These are phyloP conservation scores for Botrytis pseudocinerea DNA, from an alignment of 2,329 filamentous ascomycete genomes.

Conservation along the genomic window DNA sequence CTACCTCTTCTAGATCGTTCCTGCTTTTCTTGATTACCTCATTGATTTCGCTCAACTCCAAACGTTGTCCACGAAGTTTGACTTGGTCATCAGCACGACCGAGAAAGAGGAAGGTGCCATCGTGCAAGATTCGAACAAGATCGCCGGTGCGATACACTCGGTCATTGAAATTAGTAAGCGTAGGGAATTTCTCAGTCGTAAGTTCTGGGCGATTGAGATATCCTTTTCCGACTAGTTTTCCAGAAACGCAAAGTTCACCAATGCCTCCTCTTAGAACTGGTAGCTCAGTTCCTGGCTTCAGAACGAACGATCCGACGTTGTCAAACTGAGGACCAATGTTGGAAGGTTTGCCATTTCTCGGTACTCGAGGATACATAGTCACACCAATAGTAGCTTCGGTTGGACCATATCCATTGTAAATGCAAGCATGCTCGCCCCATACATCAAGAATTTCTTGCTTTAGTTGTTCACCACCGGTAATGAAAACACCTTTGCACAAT, in stretches of 20 bases:
- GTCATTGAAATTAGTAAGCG: slow-evolving; percentile 55
- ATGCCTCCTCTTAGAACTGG: slow-evolving; percentile 77
- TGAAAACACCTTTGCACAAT: slow-evolving; percentile 81
- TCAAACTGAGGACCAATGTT: slow-evolving; percentile 87
- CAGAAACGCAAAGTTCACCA: slow-evolving; percentile 86
- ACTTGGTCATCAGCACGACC: slow-evolving; percentile 89
- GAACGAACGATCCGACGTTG: slow-evolving; percentile 82
- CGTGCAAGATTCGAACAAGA: slow-evolving; percentile 75
- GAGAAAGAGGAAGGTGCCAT: slow-evolving; percentile 83
- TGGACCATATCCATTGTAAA: slow-evolving; percentile 91
- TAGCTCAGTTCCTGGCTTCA: slow-evolving; percentile 65
- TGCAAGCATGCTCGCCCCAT: slow-evolving; percentile 77
- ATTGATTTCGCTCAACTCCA: slow-evolving; percentile 92
- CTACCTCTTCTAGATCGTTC: slow-evolving; percentile 63
- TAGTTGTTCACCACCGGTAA: slow-evolving; percentile 85
- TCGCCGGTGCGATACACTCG: slow-evolving; percentile 86
- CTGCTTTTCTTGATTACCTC: slow-evolving; percentile 70
- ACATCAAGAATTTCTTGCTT: slow-evolving; percentile 85
- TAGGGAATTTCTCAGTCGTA: slow-evolving; percentile 74
- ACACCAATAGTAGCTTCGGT: slow-evolving; percentile 93
- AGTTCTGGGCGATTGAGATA: slow-evolving; percentile 82
- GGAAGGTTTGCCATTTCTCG: slow-evolving; percentile 72
- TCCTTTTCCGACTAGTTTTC: slow-evolving; percentile 82
- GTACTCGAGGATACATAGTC: slow-evolving; percentile 84
- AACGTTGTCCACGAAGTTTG: slow-evolving; percentile 82